phyloP scores from a whole-genome alignment of 768 basidiomycete species.

The Nidula microcarpa region DNA sequence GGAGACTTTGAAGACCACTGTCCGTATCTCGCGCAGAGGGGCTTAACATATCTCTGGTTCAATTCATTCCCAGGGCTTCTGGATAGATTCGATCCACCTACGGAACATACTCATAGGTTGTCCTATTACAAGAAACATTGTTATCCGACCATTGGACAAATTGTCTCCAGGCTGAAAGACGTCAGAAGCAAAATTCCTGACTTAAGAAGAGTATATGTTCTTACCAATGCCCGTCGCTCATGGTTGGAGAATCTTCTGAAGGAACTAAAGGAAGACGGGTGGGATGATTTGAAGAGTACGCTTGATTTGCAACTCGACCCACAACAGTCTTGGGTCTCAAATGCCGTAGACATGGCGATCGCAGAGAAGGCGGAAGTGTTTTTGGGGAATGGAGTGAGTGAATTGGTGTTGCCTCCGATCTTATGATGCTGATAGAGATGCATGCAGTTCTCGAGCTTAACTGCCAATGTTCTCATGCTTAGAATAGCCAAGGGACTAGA shows the following conservation, averaged over 20 bases:
- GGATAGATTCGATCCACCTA: background rate
- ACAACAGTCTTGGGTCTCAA: background rate
- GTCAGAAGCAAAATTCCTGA: background rate
- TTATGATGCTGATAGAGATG: background rate
- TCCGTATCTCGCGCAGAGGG: background rate
- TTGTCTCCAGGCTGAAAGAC: background rate
- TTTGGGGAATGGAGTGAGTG: background rate
- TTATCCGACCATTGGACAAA: background rate
- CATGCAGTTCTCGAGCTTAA: background rate
- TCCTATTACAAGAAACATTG: background rate
- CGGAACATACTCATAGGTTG: background rate
- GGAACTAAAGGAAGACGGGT: background rate
- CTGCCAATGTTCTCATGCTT: background rate
- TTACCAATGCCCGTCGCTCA: background rate
- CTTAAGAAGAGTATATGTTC: background rate
- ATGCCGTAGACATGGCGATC: background rate
- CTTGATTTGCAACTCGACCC: background rate
- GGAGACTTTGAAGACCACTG: background rate
- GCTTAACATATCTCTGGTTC: background rate
- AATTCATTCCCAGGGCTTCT: background rate
- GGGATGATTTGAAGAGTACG: background rate
- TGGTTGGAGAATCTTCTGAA: background rate
- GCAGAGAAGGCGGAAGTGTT: background rate
- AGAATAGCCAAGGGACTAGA: background rate
- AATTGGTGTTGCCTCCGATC: slow-evolving; percentile 4